Percentiles rank a stretch among this genome's conserved stretches.
Evolutionary conservation across 1,284 basidiomycete species (phyloP).

Genomic region (Stygiomarasmius scandens): DNA sequence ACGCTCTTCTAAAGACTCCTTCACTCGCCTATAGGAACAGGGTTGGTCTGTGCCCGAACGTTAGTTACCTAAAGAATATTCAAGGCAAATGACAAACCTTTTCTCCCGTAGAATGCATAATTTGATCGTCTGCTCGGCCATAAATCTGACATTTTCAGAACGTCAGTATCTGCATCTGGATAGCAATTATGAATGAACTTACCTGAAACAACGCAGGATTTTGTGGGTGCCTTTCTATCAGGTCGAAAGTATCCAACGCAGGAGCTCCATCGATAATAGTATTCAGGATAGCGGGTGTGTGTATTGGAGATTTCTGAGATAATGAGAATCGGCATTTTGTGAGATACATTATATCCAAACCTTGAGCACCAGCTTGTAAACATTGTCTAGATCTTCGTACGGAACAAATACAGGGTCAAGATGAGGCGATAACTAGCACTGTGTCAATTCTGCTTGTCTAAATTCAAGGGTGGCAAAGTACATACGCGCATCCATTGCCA

Average conservation of each 20-base stretch:
- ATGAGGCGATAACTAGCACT: slow-evolving; percentile 14
- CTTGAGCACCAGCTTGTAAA: slow-evolving; percentile 14
- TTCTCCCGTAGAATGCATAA: slow-evolving; percentile 28
- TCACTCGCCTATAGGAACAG: not conserved
- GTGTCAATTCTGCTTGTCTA: not conserved
- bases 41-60: not conserved
- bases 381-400: slow-evolving; percentile 3
- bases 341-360: not conserved
- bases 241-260: slow-evolving; percentile 1
- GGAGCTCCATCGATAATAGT: slow-evolving; percentile 9
- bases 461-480: not conserved
- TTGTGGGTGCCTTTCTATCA: slow-evolving; percentile 26
- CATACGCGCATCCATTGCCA: not conserved
- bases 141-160: slow-evolving; percentile 35
- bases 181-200: not conserved
- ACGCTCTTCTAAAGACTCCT: slow-evolving; percentile 31
- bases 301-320: not conserved
- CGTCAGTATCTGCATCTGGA: not conserved
- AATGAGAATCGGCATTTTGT: not conserved
- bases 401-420: slow-evolving; percentile 10
- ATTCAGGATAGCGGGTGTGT: slow-evolving; percentile 21
- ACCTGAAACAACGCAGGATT: slow-evolving; percentile 31
- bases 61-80: not conserved
- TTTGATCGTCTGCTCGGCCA: slow-evolving; percentile 47
- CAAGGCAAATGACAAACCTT: slow-evolving; percentile 36